phyloP scores from a whole-genome alignment of 2,329 filamentous ascomycete genomes.

The Kalmusia sp. region DNA sequence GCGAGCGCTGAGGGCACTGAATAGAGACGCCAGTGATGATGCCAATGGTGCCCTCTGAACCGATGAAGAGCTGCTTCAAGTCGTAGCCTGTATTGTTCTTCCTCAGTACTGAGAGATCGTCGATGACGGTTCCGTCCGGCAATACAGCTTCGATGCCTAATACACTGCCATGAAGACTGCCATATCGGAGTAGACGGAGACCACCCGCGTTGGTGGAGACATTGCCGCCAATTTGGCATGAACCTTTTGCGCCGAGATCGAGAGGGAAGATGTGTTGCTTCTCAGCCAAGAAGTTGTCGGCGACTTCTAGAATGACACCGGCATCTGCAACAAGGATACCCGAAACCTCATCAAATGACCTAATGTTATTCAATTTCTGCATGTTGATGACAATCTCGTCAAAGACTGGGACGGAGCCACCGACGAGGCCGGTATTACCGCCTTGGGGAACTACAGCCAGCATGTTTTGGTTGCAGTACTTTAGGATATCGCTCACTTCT shows the following conservation, averaged over 20 bases:
- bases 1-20: slow-evolving; percentile 84
- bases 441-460: slow-evolving; percentile 96
- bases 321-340: slow-evolving; percentile 90
- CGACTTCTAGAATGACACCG: slow-evolving; percentile 87
- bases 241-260: slow-evolving; percentile 97
- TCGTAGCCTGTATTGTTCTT: slow-evolving; percentile 99
- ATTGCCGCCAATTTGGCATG: slow-evolving; percentile 95
- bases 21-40: slow-evolving; percentile 92
- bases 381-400: slow-evolving; percentile 97
- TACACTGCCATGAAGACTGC: slow-evolving; percentile 91
- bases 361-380: slow-evolving; percentile 87
- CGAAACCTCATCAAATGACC: slow-evolving; percentile 91
- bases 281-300: slow-evolving; percentile 84
- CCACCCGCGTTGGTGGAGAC: slow-evolving; percentile 96
- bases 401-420: slow-evolving; percentile 94
- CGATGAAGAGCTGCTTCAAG: slow-evolving; percentile 95
- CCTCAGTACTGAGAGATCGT: slow-evolving; percentile 84
- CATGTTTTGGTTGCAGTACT: slow-evolving; percentile 93
- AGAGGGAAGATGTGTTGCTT: slow-evolving; percentile 90
- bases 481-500: slow-evolving; percentile 87
- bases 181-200: slow-evolving; percentile 86
- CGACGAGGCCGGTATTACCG: slow-evolving; percentile 94
- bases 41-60: slow-evolving; percentile 91
- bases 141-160: slow-evolving; percentile 92
- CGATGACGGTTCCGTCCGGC: slow-evolving; percentile 88